Conservation (phyloP, 2,329 filamentous ascomycete species). For the Lachnellula occidentalis region DNA sequence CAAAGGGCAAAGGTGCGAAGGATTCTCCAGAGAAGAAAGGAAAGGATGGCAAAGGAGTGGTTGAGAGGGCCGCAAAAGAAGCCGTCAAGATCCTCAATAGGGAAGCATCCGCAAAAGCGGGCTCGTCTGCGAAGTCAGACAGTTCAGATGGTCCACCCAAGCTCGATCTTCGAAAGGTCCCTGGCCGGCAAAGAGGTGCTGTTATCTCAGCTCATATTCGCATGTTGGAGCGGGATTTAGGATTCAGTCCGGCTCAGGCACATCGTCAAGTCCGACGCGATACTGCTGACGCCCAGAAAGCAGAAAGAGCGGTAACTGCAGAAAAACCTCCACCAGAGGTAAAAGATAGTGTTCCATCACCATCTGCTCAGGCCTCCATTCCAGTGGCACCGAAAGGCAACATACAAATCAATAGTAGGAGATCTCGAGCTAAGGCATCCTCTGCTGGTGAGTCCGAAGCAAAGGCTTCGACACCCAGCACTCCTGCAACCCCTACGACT, state of each 20-base stretch:
- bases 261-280: conserved; percentile 56
- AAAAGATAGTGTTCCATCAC: conserved; percentile 8
- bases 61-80: conserved; percentile 58
- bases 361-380: conserved; percentile 6
- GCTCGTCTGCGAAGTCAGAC: conserved; percentile 23
- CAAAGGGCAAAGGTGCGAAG: conserved; percentile 49
- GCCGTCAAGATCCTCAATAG: conserved; percentile 60
- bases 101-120: conserved; percentile 46
- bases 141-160: conserved; percentile 38
- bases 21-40: conserved; percentile 45
- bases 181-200: conserved; percentile 30
- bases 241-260: conserved; percentile 57
- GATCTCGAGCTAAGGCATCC: conserved; percentile 34
- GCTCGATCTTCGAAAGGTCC: conserved; percentile 46
- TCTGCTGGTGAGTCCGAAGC: conserved; percentile 26
- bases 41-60: conserved; percentile 57
- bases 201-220: conserved; percentile 58
- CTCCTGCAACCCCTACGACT: conserved; percentile 23
- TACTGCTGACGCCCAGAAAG: conserved; percentile 30
- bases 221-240: conserved; percentile 61
- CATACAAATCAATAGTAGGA: conserved; percentile 16
- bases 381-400: conserved; percentile 30
- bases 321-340: conserved; percentile 15
- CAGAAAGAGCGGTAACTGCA: conserved; percentile 20
- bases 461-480: conserved; percentile 17